Conservation (phyloP, 306 rosid species). For the Vigna reflexopilosa region DNA sequence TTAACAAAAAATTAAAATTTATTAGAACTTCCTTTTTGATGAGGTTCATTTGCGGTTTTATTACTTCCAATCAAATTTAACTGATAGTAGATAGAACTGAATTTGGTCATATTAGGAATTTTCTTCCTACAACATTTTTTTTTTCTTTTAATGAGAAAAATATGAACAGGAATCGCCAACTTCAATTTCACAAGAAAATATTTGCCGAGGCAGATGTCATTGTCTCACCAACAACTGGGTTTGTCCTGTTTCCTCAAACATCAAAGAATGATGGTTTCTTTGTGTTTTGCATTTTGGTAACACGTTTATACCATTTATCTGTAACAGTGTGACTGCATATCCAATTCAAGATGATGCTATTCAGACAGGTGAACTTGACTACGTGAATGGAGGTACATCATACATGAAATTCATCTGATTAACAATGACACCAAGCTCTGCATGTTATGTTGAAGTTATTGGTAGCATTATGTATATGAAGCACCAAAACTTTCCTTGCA, state of each 20-base stretch:
- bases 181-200: conserved; percentile 78
- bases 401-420: conserved; percentile 17
- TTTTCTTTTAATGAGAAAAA: neutral
- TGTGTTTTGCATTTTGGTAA: neutral
- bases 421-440: conserved; percentile 3
- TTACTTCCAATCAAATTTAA: neutral
- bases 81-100: neutral
- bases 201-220: conserved; percentile 82
- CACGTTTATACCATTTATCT: conserved; percentile 27
- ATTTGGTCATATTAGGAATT: neutral
- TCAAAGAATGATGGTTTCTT: conserved; percentile 21
- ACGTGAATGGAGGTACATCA: conserved; percentile 84
- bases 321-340: conserved; percentile 90
- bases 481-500: neutral
- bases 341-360: conserved; percentile 78
- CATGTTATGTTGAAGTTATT: neutral
- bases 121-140: neutral
- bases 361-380: conserved; percentile 94
- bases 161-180: conserved; percentile 81
- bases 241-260: conserved; percentile 37
- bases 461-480: neutral
- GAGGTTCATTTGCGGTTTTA: no score
- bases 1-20: no score
- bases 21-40: no score
- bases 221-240: conserved; percentile 95